These are phyloP conservation scores for Venturia nashicola DNA, from an alignment of 2,329 filamentous ascomycete species.

Conservation along the genomic window DNA sequence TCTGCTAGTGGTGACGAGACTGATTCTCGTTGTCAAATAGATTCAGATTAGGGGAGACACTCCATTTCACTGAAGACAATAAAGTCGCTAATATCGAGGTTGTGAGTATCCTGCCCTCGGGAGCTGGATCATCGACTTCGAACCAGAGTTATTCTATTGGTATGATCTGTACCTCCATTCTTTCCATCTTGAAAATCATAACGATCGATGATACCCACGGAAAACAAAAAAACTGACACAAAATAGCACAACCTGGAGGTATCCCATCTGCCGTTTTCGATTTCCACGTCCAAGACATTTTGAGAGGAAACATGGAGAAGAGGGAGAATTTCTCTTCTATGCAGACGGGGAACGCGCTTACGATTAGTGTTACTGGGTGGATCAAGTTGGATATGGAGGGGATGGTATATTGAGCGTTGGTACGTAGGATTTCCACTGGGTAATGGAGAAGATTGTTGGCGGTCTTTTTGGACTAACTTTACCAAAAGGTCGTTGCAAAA, in stretches of 20 bases:
- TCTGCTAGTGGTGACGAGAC: not conserved
- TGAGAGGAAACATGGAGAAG: not conserved
- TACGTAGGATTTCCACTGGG: too few species aligned
- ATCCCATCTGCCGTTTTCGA: not conserved
- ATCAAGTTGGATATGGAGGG: not conserved
- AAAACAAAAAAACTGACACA: not conserved
- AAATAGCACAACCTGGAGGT: not conserved
- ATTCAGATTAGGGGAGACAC: not conserved
- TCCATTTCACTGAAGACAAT: not conserved
- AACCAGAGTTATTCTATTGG: not conserved
- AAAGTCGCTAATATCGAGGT: not conserved
- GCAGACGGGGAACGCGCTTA: not conserved
- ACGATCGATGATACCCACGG: too few species aligned
- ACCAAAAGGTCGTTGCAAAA: too few species aligned
- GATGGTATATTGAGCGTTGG: not conserved
- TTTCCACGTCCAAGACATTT: not conserved
- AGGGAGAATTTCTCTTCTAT: not conserved
- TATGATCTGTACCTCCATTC: not conserved
- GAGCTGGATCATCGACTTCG: not conserved
- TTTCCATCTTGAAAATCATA: too few species aligned
- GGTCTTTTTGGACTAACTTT: too few species aligned
- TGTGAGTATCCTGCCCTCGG: not conserved
- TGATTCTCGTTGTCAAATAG: not conserved
- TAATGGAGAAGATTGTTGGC: too few species aligned
- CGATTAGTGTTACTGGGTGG: not conserved